phyloP scores from a whole-genome alignment of 2,329 filamentous ascomycete species.

The Hymenoscyphus fraxineus region DNA sequence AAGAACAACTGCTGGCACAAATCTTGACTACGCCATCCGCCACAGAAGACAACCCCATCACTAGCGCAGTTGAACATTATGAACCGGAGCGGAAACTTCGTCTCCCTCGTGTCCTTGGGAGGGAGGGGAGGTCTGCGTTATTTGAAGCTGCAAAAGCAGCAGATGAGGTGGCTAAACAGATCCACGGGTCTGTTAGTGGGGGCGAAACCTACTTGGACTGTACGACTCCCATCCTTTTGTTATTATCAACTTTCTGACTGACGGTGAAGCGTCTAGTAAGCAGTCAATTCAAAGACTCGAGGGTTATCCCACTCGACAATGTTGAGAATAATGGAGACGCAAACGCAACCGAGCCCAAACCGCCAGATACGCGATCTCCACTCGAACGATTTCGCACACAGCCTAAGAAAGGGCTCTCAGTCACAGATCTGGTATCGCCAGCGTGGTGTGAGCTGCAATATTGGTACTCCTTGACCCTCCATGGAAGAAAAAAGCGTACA shows the following conservation, averaged over 20 bases:
- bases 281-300: conserved; percentile 24
- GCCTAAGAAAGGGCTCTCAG: conserved; percentile 75
- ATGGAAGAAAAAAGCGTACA: conserved; percentile 72
- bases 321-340: neutral
- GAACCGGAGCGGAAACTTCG: conserved; percentile 33
- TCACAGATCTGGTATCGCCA: conserved; percentile 82
- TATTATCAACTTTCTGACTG: conserved; percentile 51
- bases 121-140: conserved; percentile 32
- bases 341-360: conserved; percentile 7
- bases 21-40: conserved; percentile 43
- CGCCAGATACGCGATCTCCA: conserved; percentile 53
- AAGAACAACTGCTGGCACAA: conserved; percentile 50
- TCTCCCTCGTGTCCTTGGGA: conserved; percentile 41
- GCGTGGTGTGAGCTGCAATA: conserved; percentile 97
- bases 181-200: conserved; percentile 27
- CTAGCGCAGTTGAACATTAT: conserved; percentile 34
- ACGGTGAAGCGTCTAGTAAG: conserved; percentile 61
- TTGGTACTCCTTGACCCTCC: conserved; percentile 75
- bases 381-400: conserved; percentile 74
- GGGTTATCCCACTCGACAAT: neutral
- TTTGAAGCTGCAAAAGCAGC: conserved; percentile 32
- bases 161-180: conserved; percentile 27
- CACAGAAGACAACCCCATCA: conserved; percentile 29
- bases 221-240: conserved; percentile 35
- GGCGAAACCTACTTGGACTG: conserved; percentile 42